Percentiles rank a stretch among this genome's conserved stretches.
Conservation (phyloP, 2,329 filamentous ascomycete genomes). For the Hirsutella thompsonii region DNA sequence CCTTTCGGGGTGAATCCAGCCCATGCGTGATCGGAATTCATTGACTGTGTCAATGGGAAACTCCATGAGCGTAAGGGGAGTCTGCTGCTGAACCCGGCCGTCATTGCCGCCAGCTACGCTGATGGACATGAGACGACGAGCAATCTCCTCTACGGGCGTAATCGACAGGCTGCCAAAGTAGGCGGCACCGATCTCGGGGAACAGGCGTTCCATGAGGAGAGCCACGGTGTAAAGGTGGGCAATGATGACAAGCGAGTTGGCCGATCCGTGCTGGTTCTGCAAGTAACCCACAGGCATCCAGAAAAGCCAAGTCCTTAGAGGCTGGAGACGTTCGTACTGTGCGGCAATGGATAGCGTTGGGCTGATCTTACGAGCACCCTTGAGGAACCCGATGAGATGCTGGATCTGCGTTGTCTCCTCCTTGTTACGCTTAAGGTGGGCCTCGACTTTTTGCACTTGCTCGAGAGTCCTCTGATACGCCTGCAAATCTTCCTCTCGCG, state of each 20-base stretch:
- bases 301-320: conserved; percentile 84
- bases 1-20: conserved; percentile 48
- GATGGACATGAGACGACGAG: conserved; percentile 58
- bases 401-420: conserved; percentile 57
- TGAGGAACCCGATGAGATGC: conserved; percentile 60
- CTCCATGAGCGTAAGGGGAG: conserved; percentile 56
- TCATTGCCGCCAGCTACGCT: conserved; percentile 46
- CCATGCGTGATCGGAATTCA: conserved; percentile 57
- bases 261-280: conserved; percentile 61
- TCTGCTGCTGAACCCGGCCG: conserved; percentile 36
- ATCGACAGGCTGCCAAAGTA: conserved; percentile 77
- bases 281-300: conserved; percentile 84
- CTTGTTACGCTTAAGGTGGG: conserved; percentile 53
- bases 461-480: conserved; percentile 54
- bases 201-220: conserved; percentile 77
- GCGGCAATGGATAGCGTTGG: conserved; percentile 61
- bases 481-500: conserved; percentile 57
- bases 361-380: conserved; percentile 58
- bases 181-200: conserved; percentile 79
- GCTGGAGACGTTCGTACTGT: conserved; percentile 82
- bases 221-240: conserved; percentile 87
- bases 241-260: conserved; percentile 69
- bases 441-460: conserved; percentile 55
- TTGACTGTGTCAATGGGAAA: conserved; percentile 57
- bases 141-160: conserved; percentile 75